These are phyloP conservation scores for Blastocystis sp. DNA, from an alignment of 352 stramenopile genomes.

Conservation along the genomic window DNA sequence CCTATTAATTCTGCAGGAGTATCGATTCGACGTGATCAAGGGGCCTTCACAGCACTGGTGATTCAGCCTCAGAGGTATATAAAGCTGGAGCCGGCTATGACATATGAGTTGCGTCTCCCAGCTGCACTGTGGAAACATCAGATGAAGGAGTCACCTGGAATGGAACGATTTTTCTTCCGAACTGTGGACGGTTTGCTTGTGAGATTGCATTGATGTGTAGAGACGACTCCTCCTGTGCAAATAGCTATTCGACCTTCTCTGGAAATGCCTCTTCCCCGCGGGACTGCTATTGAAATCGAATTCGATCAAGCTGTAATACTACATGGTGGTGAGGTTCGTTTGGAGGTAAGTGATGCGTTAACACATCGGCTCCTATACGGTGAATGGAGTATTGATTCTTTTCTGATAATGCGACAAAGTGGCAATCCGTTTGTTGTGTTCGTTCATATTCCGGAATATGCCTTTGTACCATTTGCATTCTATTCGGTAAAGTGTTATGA, in stretches of 20 bases:
- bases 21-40: not conserved
- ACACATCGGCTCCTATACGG: not conserved
- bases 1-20: not conserved
- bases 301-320: slow-evolving; percentile 9
- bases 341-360: not conserved
- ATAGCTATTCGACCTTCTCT: not conserved
- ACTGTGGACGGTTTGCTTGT: not conserved
- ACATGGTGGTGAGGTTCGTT: not conserved
- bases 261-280: not conserved
- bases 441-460: not conserved
- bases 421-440: slow-evolving; percentile 8
- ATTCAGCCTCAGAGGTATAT: not conserved
- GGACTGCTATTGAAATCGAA: not conserved
- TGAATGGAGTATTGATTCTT: not conserved
- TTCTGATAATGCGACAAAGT: not conserved
- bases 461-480: slow-evolving; percentile 19
- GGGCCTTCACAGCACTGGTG: not conserved
- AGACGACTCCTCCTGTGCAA: not conserved
- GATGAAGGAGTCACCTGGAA: not conserved
- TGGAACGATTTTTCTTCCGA: not conserved
- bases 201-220: not conserved
- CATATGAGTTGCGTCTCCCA: slow-evolving; percentile 41
- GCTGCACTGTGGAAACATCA: not conserved
- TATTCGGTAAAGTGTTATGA: not conserved
- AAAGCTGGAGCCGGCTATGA: slow-evolving; percentile 9